phyloP scores from a whole-genome alignment of 345 rosid genomes.

The Salix suchowensis region DNA sequence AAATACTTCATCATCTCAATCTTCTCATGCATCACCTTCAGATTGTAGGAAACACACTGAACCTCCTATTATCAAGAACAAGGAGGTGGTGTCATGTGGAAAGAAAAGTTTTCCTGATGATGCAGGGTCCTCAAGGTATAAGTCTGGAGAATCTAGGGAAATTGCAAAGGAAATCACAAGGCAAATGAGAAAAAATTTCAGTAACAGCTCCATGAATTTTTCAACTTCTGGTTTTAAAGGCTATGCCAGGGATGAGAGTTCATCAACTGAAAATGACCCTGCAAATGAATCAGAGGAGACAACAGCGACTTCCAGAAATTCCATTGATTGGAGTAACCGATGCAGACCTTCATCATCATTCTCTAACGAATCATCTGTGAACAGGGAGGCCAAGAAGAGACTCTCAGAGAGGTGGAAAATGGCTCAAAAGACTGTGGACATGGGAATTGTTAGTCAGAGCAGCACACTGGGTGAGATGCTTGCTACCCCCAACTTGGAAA shows the following conservation, averaged over 20 bases:
- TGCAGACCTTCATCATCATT: conserved; percentile 41
- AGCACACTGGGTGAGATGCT: conserved; percentile 95
- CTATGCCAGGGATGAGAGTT: conserved; percentile 79
- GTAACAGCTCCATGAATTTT: conserved; percentile 37
- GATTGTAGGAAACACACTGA: conserved; percentile 33
- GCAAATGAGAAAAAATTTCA: conserved; percentile 50
- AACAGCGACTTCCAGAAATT: conserved; percentile 38
- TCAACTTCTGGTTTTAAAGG: conserved; percentile 51
- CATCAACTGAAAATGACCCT: conserved; percentile 65
- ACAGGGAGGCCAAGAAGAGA: conserved; percentile 85
- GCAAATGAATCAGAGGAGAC: conserved; percentile 57
- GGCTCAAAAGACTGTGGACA: conserved; percentile 58
- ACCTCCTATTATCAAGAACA: conserved; percentile 34
- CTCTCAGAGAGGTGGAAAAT: conserved; percentile 95
- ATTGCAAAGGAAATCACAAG: conserved; percentile 58
- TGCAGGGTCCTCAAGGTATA: conserved; percentile 44
- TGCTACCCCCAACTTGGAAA: conserved; percentile 56
- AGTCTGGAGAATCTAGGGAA: conserved; percentile 61
- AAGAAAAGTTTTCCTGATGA: conserved; percentile 46
- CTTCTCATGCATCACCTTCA: conserved; percentile 46
- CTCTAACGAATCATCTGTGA: conserved; percentile 62
- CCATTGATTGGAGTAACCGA: conserved; percentile 35
- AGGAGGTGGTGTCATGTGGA: conserved; percentile 30
- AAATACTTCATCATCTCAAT: conserved; percentile 42
- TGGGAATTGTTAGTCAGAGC: conserved; percentile 47